Percentiles rank a stretch among this genome's conserved stretches.
phyloP scores from a whole-genome alignment of 441 rosid genomes.

The Populus hybrid region DNA sequence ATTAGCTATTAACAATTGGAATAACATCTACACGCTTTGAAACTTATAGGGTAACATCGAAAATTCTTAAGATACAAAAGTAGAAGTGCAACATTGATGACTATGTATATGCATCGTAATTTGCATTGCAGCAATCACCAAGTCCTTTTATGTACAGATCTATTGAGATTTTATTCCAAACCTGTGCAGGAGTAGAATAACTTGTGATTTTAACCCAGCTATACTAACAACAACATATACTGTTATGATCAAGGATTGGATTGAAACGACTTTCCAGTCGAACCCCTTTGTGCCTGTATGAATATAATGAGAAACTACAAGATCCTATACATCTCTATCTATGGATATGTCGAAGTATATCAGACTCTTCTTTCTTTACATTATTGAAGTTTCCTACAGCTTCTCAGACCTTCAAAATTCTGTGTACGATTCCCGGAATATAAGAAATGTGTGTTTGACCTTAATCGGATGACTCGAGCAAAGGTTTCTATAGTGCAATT shows the following conservation, averaged over 20 bases:
- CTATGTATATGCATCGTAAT: no score
- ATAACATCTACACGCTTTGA: neutral
- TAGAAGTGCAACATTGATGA: neutral
- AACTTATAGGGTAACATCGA: neutral
- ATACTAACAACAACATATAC: neutral
- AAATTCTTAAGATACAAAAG: neutral
- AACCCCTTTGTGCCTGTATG: neutral
- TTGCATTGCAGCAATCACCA: no score
- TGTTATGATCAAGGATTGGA: neutral
- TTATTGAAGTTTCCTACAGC: neutral
- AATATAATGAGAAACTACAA: neutral
- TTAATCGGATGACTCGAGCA: neutral
- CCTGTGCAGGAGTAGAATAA: neutral
- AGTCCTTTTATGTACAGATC: no score
- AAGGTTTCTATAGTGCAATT: neutral
- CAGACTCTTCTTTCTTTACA: neutral
- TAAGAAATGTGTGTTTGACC: neutral
- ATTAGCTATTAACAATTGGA: neutral
- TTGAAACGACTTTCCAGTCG: neutral
- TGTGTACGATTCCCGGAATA: neutral
- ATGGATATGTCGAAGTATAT: neutral
- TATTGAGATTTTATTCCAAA: neutral
- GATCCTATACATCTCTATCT: neutral
- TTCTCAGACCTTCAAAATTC: neutral
- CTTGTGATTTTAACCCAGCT: neutral